A percentile compares a stretch with the other conserved stretches of the same genome.
Evolutionary conservation across 1,284 basidiomycete genomes (phyloP).

Genomic region (Pseudozyma sp.): DNA sequence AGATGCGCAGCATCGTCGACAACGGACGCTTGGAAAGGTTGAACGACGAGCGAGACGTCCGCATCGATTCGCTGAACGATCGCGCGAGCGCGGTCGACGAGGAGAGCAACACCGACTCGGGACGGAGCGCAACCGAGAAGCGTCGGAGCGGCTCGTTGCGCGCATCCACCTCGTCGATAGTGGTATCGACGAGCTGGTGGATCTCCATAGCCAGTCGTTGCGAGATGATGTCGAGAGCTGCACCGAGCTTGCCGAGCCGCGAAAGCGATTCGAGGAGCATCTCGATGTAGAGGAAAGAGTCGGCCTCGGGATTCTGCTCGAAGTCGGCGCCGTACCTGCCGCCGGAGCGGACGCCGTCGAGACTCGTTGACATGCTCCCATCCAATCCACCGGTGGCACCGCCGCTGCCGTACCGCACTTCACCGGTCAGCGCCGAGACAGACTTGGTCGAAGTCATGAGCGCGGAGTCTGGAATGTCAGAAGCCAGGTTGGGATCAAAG

Average conservation of each 20-base stretch:
- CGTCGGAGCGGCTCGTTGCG: slow-evolving; percentile 57
- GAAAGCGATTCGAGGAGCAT: slow-evolving; percentile 91
- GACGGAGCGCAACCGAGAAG: slow-evolving; percentile 76
- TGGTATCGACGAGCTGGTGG: slow-evolving; percentile 84
- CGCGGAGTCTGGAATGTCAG: slow-evolving; percentile 39
- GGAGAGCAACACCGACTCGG: slow-evolving; percentile 72
- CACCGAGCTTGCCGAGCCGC: slow-evolving; percentile 87
- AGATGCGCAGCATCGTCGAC: slow-evolving; percentile 48
- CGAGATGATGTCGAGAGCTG: slow-evolving; percentile 83
- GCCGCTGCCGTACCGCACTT: slow-evolving; percentile 10
- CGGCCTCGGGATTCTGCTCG: slow-evolving; percentile 81
- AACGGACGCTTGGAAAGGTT: slow-evolving; percentile 30
- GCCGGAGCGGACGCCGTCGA: slow-evolving; percentile 3
- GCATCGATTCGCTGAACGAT: slow-evolving; percentile 49
- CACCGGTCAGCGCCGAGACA: slow-evolving; percentile 40
- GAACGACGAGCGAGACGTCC: slow-evolving; percentile 47
- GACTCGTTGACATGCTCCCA: neutral
- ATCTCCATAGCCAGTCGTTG: slow-evolving; percentile 89
- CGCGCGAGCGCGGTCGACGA: slow-evolving; percentile 52
- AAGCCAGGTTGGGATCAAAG: slow-evolving; percentile 51
- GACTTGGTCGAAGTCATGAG: slow-evolving; percentile 37
- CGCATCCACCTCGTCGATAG: slow-evolving; percentile 88
- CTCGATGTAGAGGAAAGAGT: slow-evolving; percentile 95
- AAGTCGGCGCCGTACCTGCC: slow-evolving; percentile 39
- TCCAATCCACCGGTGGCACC: slow-evolving; percentile 3